Base-by-base conservation (phyloP, 495 filamentous ascomycete species). In the Aspergillus coremiiformis region DNA sequence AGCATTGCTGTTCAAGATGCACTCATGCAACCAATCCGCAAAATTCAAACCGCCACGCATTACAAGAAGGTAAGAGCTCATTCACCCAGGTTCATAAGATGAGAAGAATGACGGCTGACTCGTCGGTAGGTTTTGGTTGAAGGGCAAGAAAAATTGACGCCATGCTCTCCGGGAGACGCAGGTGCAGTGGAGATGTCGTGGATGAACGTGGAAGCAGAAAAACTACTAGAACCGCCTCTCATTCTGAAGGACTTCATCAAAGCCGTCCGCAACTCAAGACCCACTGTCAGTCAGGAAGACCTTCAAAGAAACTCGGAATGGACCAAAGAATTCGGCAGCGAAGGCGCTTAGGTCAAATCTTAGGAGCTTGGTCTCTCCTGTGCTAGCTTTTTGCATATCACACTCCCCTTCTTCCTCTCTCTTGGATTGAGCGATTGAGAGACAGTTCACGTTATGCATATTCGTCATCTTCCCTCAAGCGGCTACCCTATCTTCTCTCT, bases 41-140 rank as follows among this genome's bases (percentile, higher is more conserved):
- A 95, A 73, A 97, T 99, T 56, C 92, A 97, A 72, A 95, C 89
- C 43, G 93, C 93, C 24, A 99, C 93, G 51, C 93, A 99, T 72
- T 99, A 97, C 71, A 97, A 96, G 67, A 86, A 86, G 78, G 92
- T 93, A 75, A 41, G 5, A 39, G 66, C 57, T 48, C 42, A 29
- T 35, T 35, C 2, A n/a, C 41, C 10, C 5, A 35, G 32, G n/a
- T 5, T 15, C 12, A 14, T n/a, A n/a, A 35, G 12, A n/a, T 14
- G 32, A 35, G 5, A 10, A 4, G 12, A 35, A 35, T 15, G 14
- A 15, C n/a, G 32, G 39, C 48, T 59, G 3, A 54, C 42, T 19
- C 30, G 46, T 5, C 6, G 45, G n/a, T 58, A 93, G 89, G 84
- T 91, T 12, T 72, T 76, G 46, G 71, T 80, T 33, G 85, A 91